A percentile compares a stretch with the other conserved stretches of the same genome.
Conservation (phyloP, 2,329 filamentous ascomycete species). For the Epichloe bromicola region DNA sequence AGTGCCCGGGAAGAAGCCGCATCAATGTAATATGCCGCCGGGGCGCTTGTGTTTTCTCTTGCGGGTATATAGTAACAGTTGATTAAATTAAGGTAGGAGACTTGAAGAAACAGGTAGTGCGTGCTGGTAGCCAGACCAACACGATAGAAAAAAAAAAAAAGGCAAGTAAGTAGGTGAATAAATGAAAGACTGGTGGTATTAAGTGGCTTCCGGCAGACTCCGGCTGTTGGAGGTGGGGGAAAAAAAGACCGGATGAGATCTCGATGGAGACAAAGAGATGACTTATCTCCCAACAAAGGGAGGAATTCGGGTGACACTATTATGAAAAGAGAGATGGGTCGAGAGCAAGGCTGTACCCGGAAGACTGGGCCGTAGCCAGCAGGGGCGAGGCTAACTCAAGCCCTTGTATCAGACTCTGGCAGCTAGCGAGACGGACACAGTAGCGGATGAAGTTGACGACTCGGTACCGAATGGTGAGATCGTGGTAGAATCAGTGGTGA, state of each 20-base stretch:
- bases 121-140: slow-evolving; percentile 43
- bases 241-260: slow-evolving; percentile 5
- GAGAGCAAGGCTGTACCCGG: slow-evolving; percentile 4
- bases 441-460: slow-evolving; percentile 21
- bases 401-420: slow-evolving; percentile 8
- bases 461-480: slow-evolving; percentile 18
- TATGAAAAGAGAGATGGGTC: slow-evolving; percentile 1
- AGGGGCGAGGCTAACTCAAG: slow-evolving; percentile 4
- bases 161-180: slow-evolving; percentile 19
- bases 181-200: slow-evolving; percentile 30
- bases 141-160: slow-evolving; percentile 18
- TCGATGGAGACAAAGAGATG: slow-evolving; percentile 10
- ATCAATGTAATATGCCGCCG: background rate
- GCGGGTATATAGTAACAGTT: background rate
- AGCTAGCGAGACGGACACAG: background rate
- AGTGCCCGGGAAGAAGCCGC: background rate
- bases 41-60: background rate
- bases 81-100: background rate
- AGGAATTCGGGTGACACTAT: slow-evolving; percentile 9
- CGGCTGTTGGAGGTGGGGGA: slow-evolving; percentile 3
- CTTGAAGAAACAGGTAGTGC: slow-evolving; percentile 10
- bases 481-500: slow-evolving; percentile 16
- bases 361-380: slow-evolving; percentile 9
- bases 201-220: slow-evolving; percentile 6
- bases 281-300: background rate